phyloP scores from a whole-genome alignment of 78 protist genomes.

The Dictyostelium intermedium region DNA sequence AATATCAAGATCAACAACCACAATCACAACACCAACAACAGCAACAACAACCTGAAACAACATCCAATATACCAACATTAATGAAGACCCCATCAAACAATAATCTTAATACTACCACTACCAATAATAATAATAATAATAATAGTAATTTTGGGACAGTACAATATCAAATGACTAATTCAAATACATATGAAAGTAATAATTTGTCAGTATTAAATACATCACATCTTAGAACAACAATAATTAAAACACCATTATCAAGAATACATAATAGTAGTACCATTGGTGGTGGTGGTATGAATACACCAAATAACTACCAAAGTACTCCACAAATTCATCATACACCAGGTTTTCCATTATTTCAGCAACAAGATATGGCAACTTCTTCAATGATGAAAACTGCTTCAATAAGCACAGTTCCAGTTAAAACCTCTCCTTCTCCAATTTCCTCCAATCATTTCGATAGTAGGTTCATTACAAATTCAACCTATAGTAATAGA shows the following conservation, averaged over 20 bases:
- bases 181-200: constrained; percentile 54
- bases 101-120: no score
- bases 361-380: constrained; percentile 16
- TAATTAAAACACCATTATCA: constrained; percentile 34
- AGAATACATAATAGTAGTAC: neutral
- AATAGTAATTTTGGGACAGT: neutral
- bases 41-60: neutral
- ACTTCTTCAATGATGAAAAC: constrained; percentile 44
- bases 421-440: constrained; percentile 15
- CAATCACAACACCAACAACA: neutral
- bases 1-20: neutral
- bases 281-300: neutral
- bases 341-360: neutral
- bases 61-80: neutral
- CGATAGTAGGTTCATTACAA: neutral
- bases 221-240: constrained; percentile 47
- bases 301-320: neutral
- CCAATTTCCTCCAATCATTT: neutral
- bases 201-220: constrained; percentile 45
- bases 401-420: constrained; percentile 28
- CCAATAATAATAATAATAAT: no score
- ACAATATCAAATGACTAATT: constrained; percentile 34
- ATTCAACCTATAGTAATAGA: constrained; percentile 4
- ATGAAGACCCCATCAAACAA: neutral
- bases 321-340: neutral